phyloP scores from a whole-genome alignment of 2,329 filamentous ascomycete genomes.

The Colletotrichum tropicicola region DNA sequence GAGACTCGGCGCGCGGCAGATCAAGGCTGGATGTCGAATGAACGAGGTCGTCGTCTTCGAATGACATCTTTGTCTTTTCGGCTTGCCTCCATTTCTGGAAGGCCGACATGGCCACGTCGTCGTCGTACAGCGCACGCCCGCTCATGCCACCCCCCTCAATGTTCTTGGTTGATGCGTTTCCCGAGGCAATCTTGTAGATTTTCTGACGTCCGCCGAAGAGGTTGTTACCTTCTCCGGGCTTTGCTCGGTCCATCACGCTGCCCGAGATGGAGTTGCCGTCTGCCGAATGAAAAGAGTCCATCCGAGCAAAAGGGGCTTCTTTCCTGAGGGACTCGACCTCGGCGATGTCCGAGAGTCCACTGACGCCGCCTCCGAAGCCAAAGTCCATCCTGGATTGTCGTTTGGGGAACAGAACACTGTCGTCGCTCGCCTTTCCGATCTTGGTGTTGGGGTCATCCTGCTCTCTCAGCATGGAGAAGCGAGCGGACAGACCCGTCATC shows the following conservation, averaged over 20 bases:
- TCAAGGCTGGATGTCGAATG: slow-evolving; percentile 38
- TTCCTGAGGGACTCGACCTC: slow-evolving; percentile 86
- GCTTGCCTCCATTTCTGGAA: slow-evolving; percentile 80
- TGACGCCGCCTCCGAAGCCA: slow-evolving; percentile 55
- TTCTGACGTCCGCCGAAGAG: slow-evolving; percentile 96
- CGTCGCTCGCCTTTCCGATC: slow-evolving; percentile 93
- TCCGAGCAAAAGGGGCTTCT: slow-evolving; percentile 64
- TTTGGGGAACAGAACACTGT: slow-evolving; percentile 88
- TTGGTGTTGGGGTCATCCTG: slow-evolving; percentile 92
- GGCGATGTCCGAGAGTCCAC: slow-evolving; percentile 80
- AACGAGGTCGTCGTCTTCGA: slow-evolving; percentile 51
- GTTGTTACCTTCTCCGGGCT: slow-evolving; percentile 89
- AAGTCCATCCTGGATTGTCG: slow-evolving; percentile 82
- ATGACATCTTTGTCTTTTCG: slow-evolving; percentile 62
- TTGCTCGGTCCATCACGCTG: slow-evolving; percentile 85
- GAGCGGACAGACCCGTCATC: slow-evolving; percentile 93
- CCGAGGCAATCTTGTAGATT: slow-evolving; percentile 83
- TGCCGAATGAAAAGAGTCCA: slow-evolving; percentile 71
- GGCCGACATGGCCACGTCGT: slow-evolving; percentile 83
- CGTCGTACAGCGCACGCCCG: slow-evolving; percentile 81
- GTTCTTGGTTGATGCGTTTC: slow-evolving; percentile 52
- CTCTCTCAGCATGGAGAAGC: slow-evolving; percentile 96
- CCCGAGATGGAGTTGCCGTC: slow-evolving; percentile 72
- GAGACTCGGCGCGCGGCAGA: slow-evolving; percentile 56
- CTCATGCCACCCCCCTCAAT: slow-evolving; percentile 58